phyloP scores from a whole-genome alignment of 306 rosid genomes.

The Rosa multiflora region DNA sequence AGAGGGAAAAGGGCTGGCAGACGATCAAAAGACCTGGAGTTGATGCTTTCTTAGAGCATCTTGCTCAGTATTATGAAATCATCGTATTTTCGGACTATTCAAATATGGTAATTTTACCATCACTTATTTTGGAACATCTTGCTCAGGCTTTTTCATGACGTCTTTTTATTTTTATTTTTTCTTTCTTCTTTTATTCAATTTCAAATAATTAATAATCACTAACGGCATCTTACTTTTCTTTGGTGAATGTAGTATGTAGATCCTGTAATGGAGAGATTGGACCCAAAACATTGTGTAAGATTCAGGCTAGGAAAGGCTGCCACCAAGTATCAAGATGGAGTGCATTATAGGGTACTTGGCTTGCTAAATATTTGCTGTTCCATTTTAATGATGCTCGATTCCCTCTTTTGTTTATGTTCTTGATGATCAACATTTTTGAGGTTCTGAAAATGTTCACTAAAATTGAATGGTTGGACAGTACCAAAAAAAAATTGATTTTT shows the following conservation, averaged over 20 bases:
- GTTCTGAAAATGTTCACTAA: not conserved
- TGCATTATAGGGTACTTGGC: constrained; percentile 79
- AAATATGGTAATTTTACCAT: constrained; percentile 58
- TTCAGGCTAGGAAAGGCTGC: constrained; percentile 87
- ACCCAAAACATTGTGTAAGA: constrained; percentile 79
- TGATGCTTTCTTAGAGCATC: constrained; percentile 94
- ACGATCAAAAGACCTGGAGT: constrained; percentile 98
- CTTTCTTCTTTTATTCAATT: not conserved
- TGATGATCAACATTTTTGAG: not conserved
- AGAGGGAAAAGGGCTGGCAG: constrained; percentile 98
- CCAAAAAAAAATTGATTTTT: not conserved
- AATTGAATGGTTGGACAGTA: not conserved
- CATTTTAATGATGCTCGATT: constrained; percentile 2
- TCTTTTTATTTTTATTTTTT: not conserved
- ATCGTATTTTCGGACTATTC: constrained; percentile 84
- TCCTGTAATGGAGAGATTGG: constrained; percentile 89
- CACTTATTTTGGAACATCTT: constrained; percentile 12
- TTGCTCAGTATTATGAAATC: constrained; percentile 85
- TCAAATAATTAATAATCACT: constrained; percentile 5
- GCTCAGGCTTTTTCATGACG: not conserved
- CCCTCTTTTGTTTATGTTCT: not conserved
- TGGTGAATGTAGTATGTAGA: constrained; percentile 75
- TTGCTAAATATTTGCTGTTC: constrained; percentile 19
- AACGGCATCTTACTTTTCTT: constrained; percentile 25
- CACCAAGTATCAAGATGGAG: constrained; percentile 85